Percentiles rank a stretch among this genome's conserved stretches.
Evolutionary conservation across 2,329 filamentous ascomycete genomes (phyloP).

Genomic region (Penicillium thymicola): DNA sequence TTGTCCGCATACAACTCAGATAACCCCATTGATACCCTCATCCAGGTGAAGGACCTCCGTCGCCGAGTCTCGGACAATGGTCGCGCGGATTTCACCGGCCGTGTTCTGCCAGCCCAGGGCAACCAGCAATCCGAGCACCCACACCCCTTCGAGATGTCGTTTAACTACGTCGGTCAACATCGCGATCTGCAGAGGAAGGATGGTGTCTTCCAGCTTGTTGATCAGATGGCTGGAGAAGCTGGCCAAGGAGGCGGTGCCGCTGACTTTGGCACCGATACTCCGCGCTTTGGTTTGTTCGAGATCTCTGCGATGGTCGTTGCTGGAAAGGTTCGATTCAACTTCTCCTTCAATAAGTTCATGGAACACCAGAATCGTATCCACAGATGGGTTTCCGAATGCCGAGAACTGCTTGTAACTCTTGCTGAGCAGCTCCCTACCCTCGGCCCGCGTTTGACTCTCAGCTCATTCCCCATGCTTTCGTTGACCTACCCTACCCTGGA

Average conservation of each 20-base stretch:
- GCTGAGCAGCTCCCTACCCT: constrained; percentile 27
- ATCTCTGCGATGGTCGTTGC: constrained; percentile 51
- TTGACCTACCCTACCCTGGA: constrained; percentile 44
- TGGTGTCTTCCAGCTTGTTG: constrained; percentile 44
- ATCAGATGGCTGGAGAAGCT: constrained; percentile 48
- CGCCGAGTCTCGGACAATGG: constrained; percentile 39
- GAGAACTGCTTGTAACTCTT: constrained; percentile 31
- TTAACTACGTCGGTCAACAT: constrained; percentile 42
- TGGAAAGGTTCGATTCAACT: constrained; percentile 48
- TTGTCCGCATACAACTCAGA: constrained; percentile 27
- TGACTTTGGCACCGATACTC: constrained; percentile 45
- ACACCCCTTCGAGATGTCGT: constrained; percentile 44
- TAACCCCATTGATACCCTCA: constrained; percentile 31
- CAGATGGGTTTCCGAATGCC: constrained; percentile 44
- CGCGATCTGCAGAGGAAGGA: constrained; percentile 46
- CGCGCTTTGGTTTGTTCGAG: constrained; percentile 51
- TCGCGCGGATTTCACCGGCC: constrained; percentile 36
- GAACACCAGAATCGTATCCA: constrained; percentile 44
- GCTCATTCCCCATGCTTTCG: constrained; percentile 46
- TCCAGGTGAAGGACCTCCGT: constrained; percentile 40
- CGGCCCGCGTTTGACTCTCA: constrained; percentile 35
- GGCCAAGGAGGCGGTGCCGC: constrained; percentile 45
- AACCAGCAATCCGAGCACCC: constrained; percentile 33
- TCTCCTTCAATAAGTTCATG: constrained; percentile 52
- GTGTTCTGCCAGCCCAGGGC: constrained; percentile 31